phyloP scores from a whole-genome alignment of 2,329 filamentous ascomycete species.

The Talaromyces atroroseus region DNA sequence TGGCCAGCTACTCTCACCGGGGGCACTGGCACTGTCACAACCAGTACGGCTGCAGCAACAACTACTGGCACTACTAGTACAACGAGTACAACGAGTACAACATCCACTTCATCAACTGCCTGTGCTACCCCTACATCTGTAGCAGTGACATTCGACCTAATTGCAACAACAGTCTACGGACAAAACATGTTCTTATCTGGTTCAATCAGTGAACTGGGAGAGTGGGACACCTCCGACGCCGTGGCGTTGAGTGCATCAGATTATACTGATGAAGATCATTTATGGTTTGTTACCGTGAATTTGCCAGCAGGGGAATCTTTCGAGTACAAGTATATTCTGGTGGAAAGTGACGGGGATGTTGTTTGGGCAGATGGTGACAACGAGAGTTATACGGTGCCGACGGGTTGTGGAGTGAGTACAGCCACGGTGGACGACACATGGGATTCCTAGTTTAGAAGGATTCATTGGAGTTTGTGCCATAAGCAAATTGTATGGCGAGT shows the following conservation, averaged over 20 bases:
- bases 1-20: conserved; percentile 27
- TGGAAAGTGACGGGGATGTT: conserved; percentile 49
- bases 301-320: conserved; percentile 54
- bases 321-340: conserved; percentile 64
- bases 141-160: conserved; percentile 58
- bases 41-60: background rate
- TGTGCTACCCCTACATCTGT: conserved; percentile 39
- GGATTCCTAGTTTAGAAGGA: conserved; percentile 12
- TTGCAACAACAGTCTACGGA: conserved; percentile 54
- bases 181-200: conserved; percentile 63
- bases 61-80: background rate
- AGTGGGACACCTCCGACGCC: conserved; percentile 54
- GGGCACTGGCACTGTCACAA: background rate
- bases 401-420: conserved; percentile 27
- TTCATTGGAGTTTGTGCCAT: background rate
- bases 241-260: conserved; percentile 53
- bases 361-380: conserved; percentile 60
- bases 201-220: conserved; percentile 54
- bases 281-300: conserved; percentile 56
- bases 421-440: conserved; percentile 36
- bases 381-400: conserved; percentile 37
- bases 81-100: background rate
- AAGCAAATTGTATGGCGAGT: no score
- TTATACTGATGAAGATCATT: conserved; percentile 56
- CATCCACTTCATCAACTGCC: conserved; percentile 5